Conservation (phyloP, 805 yeast genomes). For the Myxozyma neotropica region DNA sequence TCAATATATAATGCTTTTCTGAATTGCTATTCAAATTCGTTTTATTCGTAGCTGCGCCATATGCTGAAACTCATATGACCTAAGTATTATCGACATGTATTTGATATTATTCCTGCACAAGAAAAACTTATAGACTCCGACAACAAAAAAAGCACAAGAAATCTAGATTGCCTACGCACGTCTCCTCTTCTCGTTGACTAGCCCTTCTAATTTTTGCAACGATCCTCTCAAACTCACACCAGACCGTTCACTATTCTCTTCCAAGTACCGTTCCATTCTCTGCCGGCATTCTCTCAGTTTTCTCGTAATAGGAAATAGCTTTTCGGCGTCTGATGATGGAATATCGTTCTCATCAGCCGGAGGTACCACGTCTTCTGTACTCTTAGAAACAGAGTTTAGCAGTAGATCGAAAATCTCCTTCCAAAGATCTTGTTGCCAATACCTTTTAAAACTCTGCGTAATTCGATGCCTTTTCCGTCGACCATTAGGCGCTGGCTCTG, state of each 20-base stretch:
- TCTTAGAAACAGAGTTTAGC: constrained; percentile 56
- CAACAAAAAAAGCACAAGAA: background rate
- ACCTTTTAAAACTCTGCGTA: constrained; percentile 58
- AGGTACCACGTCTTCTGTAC: background rate
- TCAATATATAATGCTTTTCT: no score
- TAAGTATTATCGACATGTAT: no score
- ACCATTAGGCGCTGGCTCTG: constrained; percentile 33
- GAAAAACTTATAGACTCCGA: background rate
- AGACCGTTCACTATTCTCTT: constrained; percentile 33
- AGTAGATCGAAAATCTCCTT: constrained; percentile 60
- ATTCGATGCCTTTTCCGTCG: constrained; percentile 43
- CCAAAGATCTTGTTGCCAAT: constrained; percentile 81
- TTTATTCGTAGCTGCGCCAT: background rate
- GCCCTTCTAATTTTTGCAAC: constrained; percentile 31
- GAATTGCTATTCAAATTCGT: background rate
- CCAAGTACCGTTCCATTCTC: constrained; percentile 51
- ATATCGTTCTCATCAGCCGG: constrained; percentile 11
- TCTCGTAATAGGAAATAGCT: constrained; percentile 49
- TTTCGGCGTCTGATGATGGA: constrained; percentile 13
- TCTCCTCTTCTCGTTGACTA: constrained; percentile 11
- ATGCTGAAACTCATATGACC: no score
- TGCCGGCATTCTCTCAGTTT: constrained; percentile 44
- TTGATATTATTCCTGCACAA: no score
- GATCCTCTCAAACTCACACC: constrained; percentile 35
- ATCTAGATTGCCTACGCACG: background rate